Evolutionary conservation across 352 stramenopile genomes (phyloP), one percentile per base, ranked within the genome.

Genomic region (Phytophthora brassicae): DNA sequence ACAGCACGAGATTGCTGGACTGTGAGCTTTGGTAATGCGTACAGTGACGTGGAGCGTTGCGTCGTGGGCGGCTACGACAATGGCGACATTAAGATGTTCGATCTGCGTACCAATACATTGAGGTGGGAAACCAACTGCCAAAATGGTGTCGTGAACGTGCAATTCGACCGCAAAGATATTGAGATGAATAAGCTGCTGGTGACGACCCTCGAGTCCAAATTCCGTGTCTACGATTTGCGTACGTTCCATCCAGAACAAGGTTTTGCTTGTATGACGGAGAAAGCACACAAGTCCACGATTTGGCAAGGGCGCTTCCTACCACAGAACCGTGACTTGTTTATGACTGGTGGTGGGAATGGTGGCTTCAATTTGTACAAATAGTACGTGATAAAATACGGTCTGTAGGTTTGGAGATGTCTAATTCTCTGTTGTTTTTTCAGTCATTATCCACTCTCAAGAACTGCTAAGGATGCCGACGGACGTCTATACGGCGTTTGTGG

Each of bases 291-390:
- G 75, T 96, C 89, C 33, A 99, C 95, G 14, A 91, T 99, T 35
- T 99, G 96, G 95, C 84, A 97, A 44, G 91, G 86, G 4, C 82
- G 89, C 13, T 96, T 98, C 78, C 63, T 98, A 55, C 96, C 95
- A 20, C 96, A 99, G 73, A 98, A 99, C 66, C 79, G 96, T 8
- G 96, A 99, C 63, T 44, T 99, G 28, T 98, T 98, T 66, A 97
- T 98, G 85, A 98, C 95, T 5, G 89, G 89, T 20, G 96, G 96
- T 41, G 96, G 96, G 39, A 98, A 99, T 66, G 96, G 96, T 9
- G 95, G 96, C 22, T 96, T 98, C 70, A 99, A 98, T 61, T 54
- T 98, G 44, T 98, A 99, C 87, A 98, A 98, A 75, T 99, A 99
- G 79, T 90, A 82, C 59, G 95, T 97, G 50, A 60, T 68, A 28